phyloP scores from a whole-genome alignment of 2,329 filamentous ascomycete species.

The Fusarium mexicanum region DNA sequence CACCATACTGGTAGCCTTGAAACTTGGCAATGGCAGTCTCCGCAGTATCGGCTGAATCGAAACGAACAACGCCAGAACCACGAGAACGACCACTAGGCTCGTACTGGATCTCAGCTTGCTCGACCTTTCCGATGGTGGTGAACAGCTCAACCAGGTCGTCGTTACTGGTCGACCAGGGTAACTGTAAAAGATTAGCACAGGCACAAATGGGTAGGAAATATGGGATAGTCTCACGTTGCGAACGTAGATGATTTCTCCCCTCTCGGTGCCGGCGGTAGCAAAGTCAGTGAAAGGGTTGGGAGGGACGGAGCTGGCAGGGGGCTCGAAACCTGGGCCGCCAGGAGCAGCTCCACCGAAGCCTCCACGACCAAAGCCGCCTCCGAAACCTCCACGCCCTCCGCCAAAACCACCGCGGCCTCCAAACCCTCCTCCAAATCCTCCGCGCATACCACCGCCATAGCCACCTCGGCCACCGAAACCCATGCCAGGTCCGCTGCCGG shows the following conservation, averaged over 20 bases:
- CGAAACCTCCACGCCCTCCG: slow-evolving; percentile 54
- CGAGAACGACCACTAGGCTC: slow-evolving; percentile 95
- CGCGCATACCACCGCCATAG: slow-evolving; percentile 66
- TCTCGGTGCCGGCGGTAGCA: slow-evolving; percentile 86
- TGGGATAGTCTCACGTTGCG: slow-evolving; percentile 79
- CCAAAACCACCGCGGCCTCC: slow-evolving; percentile 62
- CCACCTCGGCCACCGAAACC: slow-evolving; percentile 68
- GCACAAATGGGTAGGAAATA: not conserved
- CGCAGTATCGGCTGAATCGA: slow-evolving; percentile 83
- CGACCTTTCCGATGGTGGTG: slow-evolving; percentile 96
- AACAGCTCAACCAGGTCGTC: slow-evolving; percentile 97
- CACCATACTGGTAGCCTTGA: slow-evolving; percentile 96
- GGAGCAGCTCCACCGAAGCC: slow-evolving; percentile 58
- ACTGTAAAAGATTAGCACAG: slow-evolving; percentile 59
- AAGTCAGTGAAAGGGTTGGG: slow-evolving; percentile 96
- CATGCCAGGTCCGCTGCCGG: slow-evolving; percentile 66
- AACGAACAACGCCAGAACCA: slow-evolving; percentile 95
- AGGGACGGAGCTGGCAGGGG: slow-evolving; percentile 59
- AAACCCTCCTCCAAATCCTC: slow-evolving; percentile 66
- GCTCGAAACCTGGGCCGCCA: slow-evolving; percentile 54
- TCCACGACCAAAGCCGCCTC: slow-evolving; percentile 57
- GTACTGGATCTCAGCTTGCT: slow-evolving; percentile 99
- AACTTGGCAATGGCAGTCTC: slow-evolving; percentile 97
- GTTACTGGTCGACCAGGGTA: slow-evolving; percentile 99
- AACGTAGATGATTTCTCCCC: slow-evolving; percentile 87